A percentile compares a stretch with the other conserved stretches of the same genome.
Evolutionary conservation across 805 yeast species (phyloP).

Genomic region (Candida maris): DNA sequence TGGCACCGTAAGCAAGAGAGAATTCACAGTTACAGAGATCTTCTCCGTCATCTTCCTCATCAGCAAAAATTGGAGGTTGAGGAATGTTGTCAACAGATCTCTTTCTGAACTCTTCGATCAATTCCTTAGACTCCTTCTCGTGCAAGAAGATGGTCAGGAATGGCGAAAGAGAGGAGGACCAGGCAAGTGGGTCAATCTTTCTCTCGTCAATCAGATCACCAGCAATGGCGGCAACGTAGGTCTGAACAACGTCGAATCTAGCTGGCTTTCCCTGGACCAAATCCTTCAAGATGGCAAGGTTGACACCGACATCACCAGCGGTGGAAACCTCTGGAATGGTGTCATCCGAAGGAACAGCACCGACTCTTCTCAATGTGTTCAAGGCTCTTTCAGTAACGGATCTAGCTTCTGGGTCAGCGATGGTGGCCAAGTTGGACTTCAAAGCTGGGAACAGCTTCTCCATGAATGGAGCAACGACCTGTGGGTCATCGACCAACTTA

Average conservation of each 20-base stretch:
- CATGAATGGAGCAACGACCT: constrained; percentile 99
- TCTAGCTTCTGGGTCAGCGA: constrained; percentile 99
- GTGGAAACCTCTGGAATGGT: constrained; percentile 94
- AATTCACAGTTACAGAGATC: constrained; percentile 99
- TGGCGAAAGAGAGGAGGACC: constrained; percentile 87
- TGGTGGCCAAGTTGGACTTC: constrained; percentile 88
- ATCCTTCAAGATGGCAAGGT: constrained; percentile 74
- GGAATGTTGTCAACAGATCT: constrained; percentile 98
- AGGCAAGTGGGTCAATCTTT: constrained; percentile 84
- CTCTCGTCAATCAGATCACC: constrained; percentile 99
- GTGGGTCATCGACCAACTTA: constrained; percentile 99
- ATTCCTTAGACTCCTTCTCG: constrained; percentile 84
- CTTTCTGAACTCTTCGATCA: constrained; percentile 93
- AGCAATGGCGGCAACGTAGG: constrained; percentile 91
- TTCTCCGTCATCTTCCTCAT: constrained; percentile 98
- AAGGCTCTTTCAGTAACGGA: constrained; percentile 96
- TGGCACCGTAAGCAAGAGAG: constrained; percentile 99
- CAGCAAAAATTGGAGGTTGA: constrained; percentile 81
- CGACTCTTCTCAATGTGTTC: constrained; percentile 97
- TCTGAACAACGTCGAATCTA: constrained; percentile 75
- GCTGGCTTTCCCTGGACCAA: constrained; percentile 65
- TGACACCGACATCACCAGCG: constrained; percentile 94
- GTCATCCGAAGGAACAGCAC: constrained; percentile 90
- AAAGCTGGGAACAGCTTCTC: constrained; percentile 92
- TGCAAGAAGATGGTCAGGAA: constrained; percentile 95